Conservation (phyloP, 495 filamentous ascomycete species). For the Penicillium subrubescens region DNA sequence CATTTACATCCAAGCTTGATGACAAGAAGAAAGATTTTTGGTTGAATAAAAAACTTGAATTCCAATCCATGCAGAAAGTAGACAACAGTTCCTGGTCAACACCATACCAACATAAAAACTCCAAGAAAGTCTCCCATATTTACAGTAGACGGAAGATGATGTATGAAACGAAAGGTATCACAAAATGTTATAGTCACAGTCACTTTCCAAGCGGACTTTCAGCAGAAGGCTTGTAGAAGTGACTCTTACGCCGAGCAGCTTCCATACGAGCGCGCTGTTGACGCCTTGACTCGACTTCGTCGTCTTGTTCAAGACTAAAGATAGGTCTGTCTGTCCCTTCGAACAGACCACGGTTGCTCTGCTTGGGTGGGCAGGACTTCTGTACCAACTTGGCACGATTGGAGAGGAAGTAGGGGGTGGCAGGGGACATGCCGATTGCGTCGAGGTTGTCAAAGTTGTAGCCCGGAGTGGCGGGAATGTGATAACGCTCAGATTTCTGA, state of each 20-base stretch:
- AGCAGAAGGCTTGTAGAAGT: slow-evolving; percentile 78
- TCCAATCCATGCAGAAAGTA: not conserved
- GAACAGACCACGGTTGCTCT: slow-evolving; percentile 51
- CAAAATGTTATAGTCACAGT: slow-evolving; percentile 3
- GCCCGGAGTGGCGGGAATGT: slow-evolving; percentile 38
- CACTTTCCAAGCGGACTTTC: slow-evolving; percentile 64
- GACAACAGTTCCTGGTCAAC: not conserved
- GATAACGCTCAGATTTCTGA: slow-evolving; percentile 26
- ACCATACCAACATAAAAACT: not conserved
- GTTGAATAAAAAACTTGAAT: not conserved
- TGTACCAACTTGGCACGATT: slow-evolving; percentile 60
- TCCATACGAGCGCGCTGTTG: slow-evolving; percentile 67
- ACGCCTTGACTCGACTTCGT: slow-evolving; percentile 39
- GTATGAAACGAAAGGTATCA: slow-evolving; percentile 11
- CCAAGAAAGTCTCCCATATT: slow-evolving; percentile 24
- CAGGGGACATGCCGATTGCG: slow-evolving; percentile 51
- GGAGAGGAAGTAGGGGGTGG: slow-evolving; percentile 58
- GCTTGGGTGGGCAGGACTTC: slow-evolving; percentile 74
- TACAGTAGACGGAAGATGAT: slow-evolving; percentile 18
- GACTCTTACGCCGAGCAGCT: slow-evolving; percentile 75
- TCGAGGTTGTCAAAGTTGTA: slow-evolving; percentile 44
- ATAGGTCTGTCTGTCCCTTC: slow-evolving; percentile 20
- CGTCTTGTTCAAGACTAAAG: slow-evolving; percentile 18
- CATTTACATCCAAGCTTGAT: not conserved
- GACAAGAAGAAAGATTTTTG: not conserved